Percentiles rank a stretch among this genome's conserved stretches.
These are phyloP conservation scores for Cystobasidium ongulense DNA, from an alignment of 768 basidiomycete genomes.

Conservation along the genomic window DNA sequence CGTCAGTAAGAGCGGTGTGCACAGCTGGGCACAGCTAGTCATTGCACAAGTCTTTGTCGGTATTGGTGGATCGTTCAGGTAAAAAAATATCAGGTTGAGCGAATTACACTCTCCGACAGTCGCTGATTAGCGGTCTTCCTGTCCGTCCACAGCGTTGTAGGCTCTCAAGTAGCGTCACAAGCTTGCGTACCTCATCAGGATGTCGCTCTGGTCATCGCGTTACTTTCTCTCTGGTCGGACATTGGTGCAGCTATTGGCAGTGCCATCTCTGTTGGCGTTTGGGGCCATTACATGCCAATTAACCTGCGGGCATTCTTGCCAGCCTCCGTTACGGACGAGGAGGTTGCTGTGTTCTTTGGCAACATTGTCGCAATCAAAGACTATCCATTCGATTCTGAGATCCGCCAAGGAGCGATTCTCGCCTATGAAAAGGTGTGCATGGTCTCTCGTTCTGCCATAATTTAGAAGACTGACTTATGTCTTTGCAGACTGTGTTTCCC, in stretches of 20 bases:
- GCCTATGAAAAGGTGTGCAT: slow-evolving; percentile 33
- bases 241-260: slow-evolving; percentile 44
- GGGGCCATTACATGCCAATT: slow-evolving; percentile 36
- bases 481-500: slow-evolving; percentile 39
- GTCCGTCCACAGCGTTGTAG: slow-evolving; percentile 40
- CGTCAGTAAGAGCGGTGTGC: slow-evolving; percentile 33
- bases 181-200: slow-evolving; percentile 47
- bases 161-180: slow-evolving; percentile 44
- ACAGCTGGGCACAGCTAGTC: slow-evolving; percentile 38
- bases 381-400: slow-evolving; percentile 22
- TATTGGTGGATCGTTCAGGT: slow-evolving; percentile 42
- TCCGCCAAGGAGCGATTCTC: slow-evolving; percentile 26
- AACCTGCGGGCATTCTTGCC: slow-evolving; percentile 42
- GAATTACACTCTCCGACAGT: neutral
- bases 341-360: slow-evolving; percentile 42
- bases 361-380: slow-evolving; percentile 38
- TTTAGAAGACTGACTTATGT: slow-evolving; percentile 30
- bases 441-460: neutral
- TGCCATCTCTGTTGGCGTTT: slow-evolving; percentile 44
- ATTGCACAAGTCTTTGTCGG: slow-evolving; percentile 42
- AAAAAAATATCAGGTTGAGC: neutral
- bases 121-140: neutral
- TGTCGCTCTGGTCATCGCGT: slow-evolving; percentile 44
- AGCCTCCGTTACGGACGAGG: slow-evolving; percentile 38
- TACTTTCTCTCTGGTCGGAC: slow-evolving; percentile 44